Percentiles rank a stretch among this genome's conserved stretches.
phyloP scores from a whole-genome alignment of 176 grass and related monocot genomes.

The Raddia guianensis region DNA sequence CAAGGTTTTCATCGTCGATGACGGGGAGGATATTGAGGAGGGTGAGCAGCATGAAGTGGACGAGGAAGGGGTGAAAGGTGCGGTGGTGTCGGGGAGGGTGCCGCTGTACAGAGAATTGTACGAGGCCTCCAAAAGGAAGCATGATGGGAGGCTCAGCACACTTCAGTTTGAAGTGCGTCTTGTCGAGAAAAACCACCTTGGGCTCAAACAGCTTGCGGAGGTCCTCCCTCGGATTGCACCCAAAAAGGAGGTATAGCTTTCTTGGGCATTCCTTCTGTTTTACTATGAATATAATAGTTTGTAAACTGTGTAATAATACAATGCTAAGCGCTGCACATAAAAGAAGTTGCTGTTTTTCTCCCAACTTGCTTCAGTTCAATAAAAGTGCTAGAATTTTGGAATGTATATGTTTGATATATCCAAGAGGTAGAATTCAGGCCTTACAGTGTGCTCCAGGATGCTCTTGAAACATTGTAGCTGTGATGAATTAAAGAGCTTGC shows the following conservation, averaged over 20 bases:
- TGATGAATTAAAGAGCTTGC: background rate
- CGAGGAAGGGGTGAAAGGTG: slow-evolving; percentile 15
- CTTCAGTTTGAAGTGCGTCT: slow-evolving; percentile 55
- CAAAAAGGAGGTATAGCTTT: slow-evolving; percentile 42
- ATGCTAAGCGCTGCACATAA: background rate
- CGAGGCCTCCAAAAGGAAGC: slow-evolving; percentile 45
- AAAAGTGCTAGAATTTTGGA: background rate
- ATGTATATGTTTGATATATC: background rate
- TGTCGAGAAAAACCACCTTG: slow-evolving; percentile 39
- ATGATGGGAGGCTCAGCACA: slow-evolving; percentile 47
- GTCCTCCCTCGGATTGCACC: slow-evolving; percentile 25
- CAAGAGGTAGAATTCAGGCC: background rate
- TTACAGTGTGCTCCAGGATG: background rate
- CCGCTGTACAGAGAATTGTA: slow-evolving; percentile 60
- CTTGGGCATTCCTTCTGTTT: background rate
- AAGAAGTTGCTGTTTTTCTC: background rate
- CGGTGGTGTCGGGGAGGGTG: slow-evolving; percentile 9
- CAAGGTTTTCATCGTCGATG: slow-evolving; percentile 38
- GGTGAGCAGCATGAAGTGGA: slow-evolving; percentile 11
- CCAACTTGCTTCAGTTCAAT: background rate
- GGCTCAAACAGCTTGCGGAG: slow-evolving; percentile 11
- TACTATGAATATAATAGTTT: background rate
- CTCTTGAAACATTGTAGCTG: background rate
- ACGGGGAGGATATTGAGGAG: slow-evolving; percentile 31
- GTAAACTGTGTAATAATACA: background rate